Base-by-base conservation (phyloP, 257 asterid genomes). In the Solanum rostratum region DNA sequence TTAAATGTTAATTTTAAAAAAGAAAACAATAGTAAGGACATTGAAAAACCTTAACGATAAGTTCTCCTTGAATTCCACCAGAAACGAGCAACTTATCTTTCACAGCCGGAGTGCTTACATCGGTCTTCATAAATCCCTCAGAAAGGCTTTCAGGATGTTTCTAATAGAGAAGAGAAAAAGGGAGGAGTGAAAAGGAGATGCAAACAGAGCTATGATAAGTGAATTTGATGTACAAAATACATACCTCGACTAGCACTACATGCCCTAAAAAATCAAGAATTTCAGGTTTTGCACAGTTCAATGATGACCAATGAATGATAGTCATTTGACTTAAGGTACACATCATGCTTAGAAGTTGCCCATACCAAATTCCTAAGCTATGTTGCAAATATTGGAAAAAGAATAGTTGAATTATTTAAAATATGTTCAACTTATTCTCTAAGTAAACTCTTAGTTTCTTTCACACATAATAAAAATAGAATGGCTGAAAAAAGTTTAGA, bases 21-120 rank as follows among this genome's bases (percentile, higher is more conserved):
- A 33, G 0, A 33, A 33, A 33, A 33, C 5, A 33, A 33, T 33
- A 0, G 5, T 33, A 33, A 27, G 43, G 18, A 29, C 15, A 66
- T 33, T 33, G 49, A 33, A 46, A 62, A 20, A 93, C 95, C 96
- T 92, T 93, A 97, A 98, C 92, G 65, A 95, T 92, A 57, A 95
- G 92, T 87, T 95, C 97, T 84, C 99, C 99, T 84, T 93, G 97
- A 88, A 94, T 93, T 79, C 99, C 98, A 87, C 99, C 98, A 27
- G 97, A n/a, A 63, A 63, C 43, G 7, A 63, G 71, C 43, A 63
- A 14, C 71, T 63, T 63, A 63, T 63, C 96, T 87, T 92, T 94
- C 85, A 94, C 97, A 7, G 98, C 94, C 55, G 94, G 88, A 30
- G 99, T 94, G 91, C 97, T 94, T 87, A 95, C 92, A 88, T 95